phyloP scores from a whole-genome alignment of 495 filamentous ascomycete genomes.

The Penicillium robsamsonii region DNA sequence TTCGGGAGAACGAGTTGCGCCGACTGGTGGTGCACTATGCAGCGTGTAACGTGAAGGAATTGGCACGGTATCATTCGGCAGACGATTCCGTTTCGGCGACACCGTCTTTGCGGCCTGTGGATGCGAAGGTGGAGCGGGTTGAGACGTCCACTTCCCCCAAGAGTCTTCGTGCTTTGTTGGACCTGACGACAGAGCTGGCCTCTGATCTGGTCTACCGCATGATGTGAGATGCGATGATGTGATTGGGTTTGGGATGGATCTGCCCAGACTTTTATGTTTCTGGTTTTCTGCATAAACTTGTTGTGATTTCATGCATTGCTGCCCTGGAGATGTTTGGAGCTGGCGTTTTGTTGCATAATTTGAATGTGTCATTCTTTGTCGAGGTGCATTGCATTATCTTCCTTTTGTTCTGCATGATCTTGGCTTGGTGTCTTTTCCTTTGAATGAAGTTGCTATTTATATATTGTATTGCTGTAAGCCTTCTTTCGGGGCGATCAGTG shows the following conservation, averaged over 20 bases:
- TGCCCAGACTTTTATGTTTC: constrained; percentile 7
- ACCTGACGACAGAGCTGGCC: constrained; percentile 43
- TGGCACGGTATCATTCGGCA: constrained; percentile 38
- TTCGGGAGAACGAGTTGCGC: constrained; percentile 47
- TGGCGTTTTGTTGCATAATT: constrained; percentile 9
- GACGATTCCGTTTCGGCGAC: constrained; percentile 30
- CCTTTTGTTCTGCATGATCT: constrained; percentile 1
- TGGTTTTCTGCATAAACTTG: constrained; percentile 2
- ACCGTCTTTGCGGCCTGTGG: constrained; percentile 20
- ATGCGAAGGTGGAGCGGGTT: constrained; percentile 18
- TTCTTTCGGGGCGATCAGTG: neutral
- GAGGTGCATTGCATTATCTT: constrained; percentile 17
- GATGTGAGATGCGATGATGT: constrained; percentile 29
- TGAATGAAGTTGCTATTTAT: neutral
- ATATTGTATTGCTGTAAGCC: neutral
- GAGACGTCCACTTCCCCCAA: constrained; percentile 26
- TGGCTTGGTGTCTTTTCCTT: neutral
- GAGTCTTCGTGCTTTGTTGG: constrained; percentile 38
- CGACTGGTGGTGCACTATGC: constrained; percentile 45
- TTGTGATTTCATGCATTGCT: constrained; percentile 8
- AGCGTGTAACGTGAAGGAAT: constrained; percentile 45
- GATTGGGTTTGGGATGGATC: constrained; percentile 9
- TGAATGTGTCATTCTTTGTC: constrained; percentile 11
- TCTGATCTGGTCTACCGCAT: constrained; percentile 50
- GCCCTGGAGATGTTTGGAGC: constrained; percentile 3